A percentile compares a stretch with the other conserved stretches of the same genome.
These are phyloP conservation scores for Aspergillus nidulans DNA, from an alignment of 495 filamentous ascomycete genomes.

Conservation along the genomic window DNA sequence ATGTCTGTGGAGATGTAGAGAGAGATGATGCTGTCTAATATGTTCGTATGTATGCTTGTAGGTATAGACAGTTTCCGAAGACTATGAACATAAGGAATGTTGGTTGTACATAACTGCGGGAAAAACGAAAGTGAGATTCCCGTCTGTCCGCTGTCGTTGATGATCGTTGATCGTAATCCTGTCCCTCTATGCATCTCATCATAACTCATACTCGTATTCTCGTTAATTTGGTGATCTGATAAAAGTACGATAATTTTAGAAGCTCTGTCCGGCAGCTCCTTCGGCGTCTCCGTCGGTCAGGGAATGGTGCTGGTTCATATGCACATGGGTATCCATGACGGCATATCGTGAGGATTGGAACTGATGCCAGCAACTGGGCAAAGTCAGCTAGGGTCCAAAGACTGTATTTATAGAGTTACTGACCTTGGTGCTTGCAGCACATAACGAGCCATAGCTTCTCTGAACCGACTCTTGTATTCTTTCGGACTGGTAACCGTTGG, in stretches of 20 bases:
- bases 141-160: background rate
- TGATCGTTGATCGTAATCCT: slow-evolving; percentile 3
- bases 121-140: background rate
- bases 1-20: background rate
- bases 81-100: background rate
- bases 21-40: background rate
- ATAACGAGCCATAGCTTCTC: slow-evolving; percentile 95
- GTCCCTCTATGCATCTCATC: slow-evolving; percentile 8
- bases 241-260: background rate
- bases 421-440: slow-evolving; percentile 69
- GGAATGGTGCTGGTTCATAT: slow-evolving; percentile 12
- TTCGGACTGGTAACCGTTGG: slow-evolving; percentile 96
- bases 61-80: background rate
- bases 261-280: slow-evolving; percentile 5
- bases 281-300: slow-evolving; percentile 21
- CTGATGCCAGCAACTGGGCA: slow-evolving; percentile 63
- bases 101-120: background rate
- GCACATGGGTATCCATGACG: slow-evolving; percentile 30
- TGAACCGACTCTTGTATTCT: slow-evolving; percentile 94
- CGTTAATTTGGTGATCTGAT: background rate
- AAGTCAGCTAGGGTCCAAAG: slow-evolving; percentile 1
- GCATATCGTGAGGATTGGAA: slow-evolving; percentile 51
- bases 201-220: slow-evolving; percentile 10
- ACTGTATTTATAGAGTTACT: background rate
- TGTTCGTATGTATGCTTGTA: background rate